Evolutionary conservation across 2,329 filamentous ascomycete species (phyloP).

Genomic region (Trichoderma hamatum): DNA sequence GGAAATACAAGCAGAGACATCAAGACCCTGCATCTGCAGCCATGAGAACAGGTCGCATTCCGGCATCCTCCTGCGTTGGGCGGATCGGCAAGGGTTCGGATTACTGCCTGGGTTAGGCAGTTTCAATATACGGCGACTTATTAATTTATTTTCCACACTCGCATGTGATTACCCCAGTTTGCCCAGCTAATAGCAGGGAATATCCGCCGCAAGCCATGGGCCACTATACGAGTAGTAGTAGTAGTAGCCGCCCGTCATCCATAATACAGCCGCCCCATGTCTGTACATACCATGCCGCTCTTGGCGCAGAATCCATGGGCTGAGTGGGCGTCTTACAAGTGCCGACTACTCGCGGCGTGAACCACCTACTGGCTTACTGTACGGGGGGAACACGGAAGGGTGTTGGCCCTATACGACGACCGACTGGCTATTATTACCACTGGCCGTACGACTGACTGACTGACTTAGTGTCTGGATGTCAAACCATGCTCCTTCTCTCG

Average conservation of each 20-base stretch:
- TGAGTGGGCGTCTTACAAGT: neutral
- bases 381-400: neutral
- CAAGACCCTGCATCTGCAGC: neutral
- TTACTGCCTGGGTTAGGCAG: neutral
- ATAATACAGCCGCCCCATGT: neutral
- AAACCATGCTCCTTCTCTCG: constrained; percentile 9
- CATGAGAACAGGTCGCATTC: neutral
- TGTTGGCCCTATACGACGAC: too few species aligned
- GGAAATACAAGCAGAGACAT: neutral
- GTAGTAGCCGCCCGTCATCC: too few species aligned
- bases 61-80: neutral
- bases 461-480: neutral
- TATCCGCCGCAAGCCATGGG: neutral
- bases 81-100: neutral
- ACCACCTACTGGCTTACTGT: neutral
- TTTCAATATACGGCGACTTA: neutral
- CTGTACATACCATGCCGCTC: neutral
- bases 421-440: neutral
- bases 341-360: neutral
- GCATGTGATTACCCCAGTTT: neutral
- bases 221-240: neutral
- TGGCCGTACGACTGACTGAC: neutral
- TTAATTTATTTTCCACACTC: neutral
- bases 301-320: neutral
- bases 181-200: neutral